Evolutionary conservation across 2,329 filamentous ascomycete genomes (phyloP), one percentile per base, ranked within the genome.

Genomic region (Daldinia sp.): DNA sequence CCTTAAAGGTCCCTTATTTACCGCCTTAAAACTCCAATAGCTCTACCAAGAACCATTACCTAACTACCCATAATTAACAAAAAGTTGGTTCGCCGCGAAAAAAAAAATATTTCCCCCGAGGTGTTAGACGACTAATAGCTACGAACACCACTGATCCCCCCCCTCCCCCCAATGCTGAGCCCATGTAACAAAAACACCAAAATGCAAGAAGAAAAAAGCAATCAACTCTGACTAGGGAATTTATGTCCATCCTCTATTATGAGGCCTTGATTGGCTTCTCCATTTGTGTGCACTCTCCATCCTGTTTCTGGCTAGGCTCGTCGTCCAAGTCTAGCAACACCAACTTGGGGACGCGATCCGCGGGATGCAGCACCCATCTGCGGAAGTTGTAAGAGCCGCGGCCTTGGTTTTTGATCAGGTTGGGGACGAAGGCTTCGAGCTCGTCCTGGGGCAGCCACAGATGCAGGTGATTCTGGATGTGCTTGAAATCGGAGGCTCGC

Each of bases 321-420:
- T 45, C 21, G 3, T 15, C 13, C 7, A 45, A 7, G 13, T 45
- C 39, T 6, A 45, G 39, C 3, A 45, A 27, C 9, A 45, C 39
- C 39, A 45, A 27, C 3, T 45, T 45, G 7, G 39, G 39, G 4
- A 45, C 27, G 8, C 39, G 39, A 45, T 45, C 15, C 25, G 2
- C 5, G n/a, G 25, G 48, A 45, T 25, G 43, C 10, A 35, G 6
- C 9, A 41, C 41, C 59, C 49, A 50, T 19, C 32, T 17, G 11
- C 35, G 48, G 21, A 63, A 52, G 2, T 50, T 10, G 17, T 54
- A 58, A 4, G 34, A 32, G 13, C 60, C 49, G n/a, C 60, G 49
- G n/a, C 60, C 60, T 11, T 52, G 21, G 23, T 29, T 35, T 5
- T 17, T 9, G 3, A 45, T 32, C 3, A 58, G 13, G 9, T 43